Evolutionary conservation across 139 green algal genomes (phyloP).

Genomic region (Tetratostichococcus sp.): DNA sequence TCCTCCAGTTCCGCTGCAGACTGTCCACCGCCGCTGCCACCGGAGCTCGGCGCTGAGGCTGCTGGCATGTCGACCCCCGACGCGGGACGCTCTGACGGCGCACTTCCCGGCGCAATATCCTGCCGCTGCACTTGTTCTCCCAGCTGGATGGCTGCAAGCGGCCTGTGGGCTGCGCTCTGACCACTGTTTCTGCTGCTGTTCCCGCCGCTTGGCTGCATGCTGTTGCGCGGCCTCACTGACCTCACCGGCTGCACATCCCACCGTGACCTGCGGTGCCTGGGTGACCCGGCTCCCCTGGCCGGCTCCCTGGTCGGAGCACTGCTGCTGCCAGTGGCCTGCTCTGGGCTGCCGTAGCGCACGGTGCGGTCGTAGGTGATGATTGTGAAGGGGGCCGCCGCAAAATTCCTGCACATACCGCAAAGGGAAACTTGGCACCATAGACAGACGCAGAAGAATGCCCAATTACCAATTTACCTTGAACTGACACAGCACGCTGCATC

Average conservation of each 20-base stretch:
- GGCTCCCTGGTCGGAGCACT: background rate
- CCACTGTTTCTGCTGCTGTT: background rate
- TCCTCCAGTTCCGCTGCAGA: background rate
- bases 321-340: background rate
- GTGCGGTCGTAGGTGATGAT: slow-evolving; percentile 18
- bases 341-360: slow-evolving; percentile 10
- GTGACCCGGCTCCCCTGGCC: background rate
- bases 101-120: too few relatives aligned
- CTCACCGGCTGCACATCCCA: background rate
- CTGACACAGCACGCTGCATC: background rate
- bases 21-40: background rate
- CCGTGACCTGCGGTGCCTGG: background rate
- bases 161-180: too few relatives aligned
- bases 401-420: slow-evolving; percentile 11
- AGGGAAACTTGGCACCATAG: too few relatives aligned
- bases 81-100: too few relatives aligned
- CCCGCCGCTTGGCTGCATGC: background rate
- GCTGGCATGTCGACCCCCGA: background rate
- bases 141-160: too few relatives aligned
- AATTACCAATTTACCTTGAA: background rate
- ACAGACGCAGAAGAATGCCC: background rate
- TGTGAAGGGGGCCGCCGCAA: slow-evolving; percentile 8
- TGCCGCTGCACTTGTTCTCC: too few relatives aligned
- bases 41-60: too few relatives aligned
- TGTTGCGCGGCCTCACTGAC: background rate